Evolutionary conservation across 139 green algal genomes (phyloP), one percentile per base, ranked within the genome.

Genomic region (Coelastrella sp.): DNA sequence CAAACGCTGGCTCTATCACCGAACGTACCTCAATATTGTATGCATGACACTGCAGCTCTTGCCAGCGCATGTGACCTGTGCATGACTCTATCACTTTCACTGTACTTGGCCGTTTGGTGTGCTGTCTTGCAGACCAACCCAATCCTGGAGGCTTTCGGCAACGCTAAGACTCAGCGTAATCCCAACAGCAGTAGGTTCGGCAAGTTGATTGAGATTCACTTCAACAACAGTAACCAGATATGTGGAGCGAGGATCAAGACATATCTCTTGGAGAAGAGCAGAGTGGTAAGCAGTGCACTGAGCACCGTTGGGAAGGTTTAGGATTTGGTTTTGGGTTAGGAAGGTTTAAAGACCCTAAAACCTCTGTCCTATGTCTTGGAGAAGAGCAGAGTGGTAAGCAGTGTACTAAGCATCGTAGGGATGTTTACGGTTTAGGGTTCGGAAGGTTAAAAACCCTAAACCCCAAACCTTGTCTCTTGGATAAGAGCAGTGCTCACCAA

Each of bases 121-220:
- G 32, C 32, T 47, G 32, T 98, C 92, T 85, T 96, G 59, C 93
- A 97, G 93, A 98, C 95, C 83, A 99, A 99, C 92, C 97, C 97
- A 5, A 93, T 99, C 8, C 92, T 99, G 86, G 97, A 99, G 88
- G 97, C 97, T 0, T 99, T 99, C 94, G 97, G 97, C 32, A 99
- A 99, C 84, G 97, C 97, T 65, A 99, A 99, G 91, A 99, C 97
- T 66, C 89, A 98, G 58, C 95, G 97, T 59, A 99, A 99, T 93
- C 97, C 98, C 94, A 99, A 99, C 95, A 96, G 89, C 59, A 96
- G 89, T 14, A 94, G 97, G 23, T 99, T 99, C 84, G 97, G 97
- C 65, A 99, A 99, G 95, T 96, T 99, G 82, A 97, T 98, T 73
- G 95, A 96, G 86, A 98, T 98, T 75, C 93, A 96, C 84, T 99